Percentiles rank a stretch among this genome's conserved stretches.
Conservation (phyloP, 257 asterid genomes). For the Jacaranda mimosifolia region DNA sequence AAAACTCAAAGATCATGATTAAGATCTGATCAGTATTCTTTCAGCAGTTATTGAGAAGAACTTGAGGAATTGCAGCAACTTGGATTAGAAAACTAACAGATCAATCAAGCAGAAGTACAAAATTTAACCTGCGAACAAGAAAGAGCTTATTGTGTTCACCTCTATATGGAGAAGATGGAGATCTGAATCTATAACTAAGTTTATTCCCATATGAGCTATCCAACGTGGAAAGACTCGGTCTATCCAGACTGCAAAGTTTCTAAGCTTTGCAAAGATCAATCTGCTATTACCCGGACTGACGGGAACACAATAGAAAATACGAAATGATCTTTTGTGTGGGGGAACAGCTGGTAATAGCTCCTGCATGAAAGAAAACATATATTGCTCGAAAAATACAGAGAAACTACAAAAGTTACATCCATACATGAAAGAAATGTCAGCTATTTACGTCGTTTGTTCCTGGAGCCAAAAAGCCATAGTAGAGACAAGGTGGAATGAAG, state of each 20-base stretch:
- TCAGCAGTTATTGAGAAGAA: background rate
- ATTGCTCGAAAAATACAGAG: background rate
- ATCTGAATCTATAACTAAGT: slow-evolving; percentile 85
- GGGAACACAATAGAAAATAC: slow-evolving; percentile 75
- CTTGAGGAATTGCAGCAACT: too few relatives aligned
- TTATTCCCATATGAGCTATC: slow-evolving; percentile 77
- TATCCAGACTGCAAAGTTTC: slow-evolving; percentile 78
- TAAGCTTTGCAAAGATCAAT: slow-evolving; percentile 67
- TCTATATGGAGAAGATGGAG: slow-evolving; percentile 84
- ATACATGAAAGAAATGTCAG: slow-evolving; percentile 1
- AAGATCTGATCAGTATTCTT: background rate
- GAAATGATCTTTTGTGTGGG: slow-evolving; percentile 43
- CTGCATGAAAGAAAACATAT: slow-evolving; percentile 49
- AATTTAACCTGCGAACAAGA: background rate
- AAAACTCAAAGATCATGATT: background rate
- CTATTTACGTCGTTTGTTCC: slow-evolving; percentile 56
- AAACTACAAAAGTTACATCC: background rate
- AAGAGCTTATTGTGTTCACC: slow-evolving; percentile 46
- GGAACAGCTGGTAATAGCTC: slow-evolving; percentile 41
- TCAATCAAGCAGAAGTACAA: background rate
- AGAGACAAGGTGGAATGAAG: slow-evolving; percentile 76
- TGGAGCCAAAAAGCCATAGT: slow-evolving; percentile 51
- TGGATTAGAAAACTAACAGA: too few relatives aligned
- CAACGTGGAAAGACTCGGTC: slow-evolving; percentile 72
- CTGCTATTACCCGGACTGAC: slow-evolving; percentile 93